Evolutionary conservation across 345 rosid genomes (phyloP).

Genomic region (Moricandia moricandioides): DNA sequence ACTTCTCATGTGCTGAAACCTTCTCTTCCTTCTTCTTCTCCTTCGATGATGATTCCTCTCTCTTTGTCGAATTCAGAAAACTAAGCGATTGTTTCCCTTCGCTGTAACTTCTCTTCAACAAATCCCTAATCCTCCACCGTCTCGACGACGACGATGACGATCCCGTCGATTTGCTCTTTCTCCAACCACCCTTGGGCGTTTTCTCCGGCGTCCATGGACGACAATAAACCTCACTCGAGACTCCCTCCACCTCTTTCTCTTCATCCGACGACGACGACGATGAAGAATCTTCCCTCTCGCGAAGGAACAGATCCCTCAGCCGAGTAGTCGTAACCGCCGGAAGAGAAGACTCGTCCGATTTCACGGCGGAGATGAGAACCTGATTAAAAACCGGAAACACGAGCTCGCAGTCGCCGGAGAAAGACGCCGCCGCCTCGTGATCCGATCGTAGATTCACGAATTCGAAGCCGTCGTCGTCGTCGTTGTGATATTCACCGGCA

Average conservation of each 20-base stretch:
- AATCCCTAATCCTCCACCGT: slow-evolving; percentile 58
- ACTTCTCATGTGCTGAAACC: slow-evolving; percentile 51
- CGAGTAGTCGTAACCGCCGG: slow-evolving; percentile 30
- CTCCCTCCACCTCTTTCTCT: slow-evolving; percentile 34
- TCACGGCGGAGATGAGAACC: neutral
- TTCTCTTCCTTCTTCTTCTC: neutral
- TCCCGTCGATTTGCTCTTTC: slow-evolving; percentile 74
- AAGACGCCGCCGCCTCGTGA: neutral
- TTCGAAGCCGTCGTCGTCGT: slow-evolving; percentile 54
- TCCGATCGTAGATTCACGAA: slow-evolving; percentile 31
- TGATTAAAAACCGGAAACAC: slow-evolving; percentile 56
- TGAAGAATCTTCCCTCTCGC: slow-evolving; percentile 37
- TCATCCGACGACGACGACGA: slow-evolving; percentile 48
- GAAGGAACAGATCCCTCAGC: slow-evolving; percentile 41
- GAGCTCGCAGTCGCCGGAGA: slow-evolving; percentile 20
- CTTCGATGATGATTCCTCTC: neutral
- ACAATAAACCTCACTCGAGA: slow-evolving; percentile 46
- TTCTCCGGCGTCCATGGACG: slow-evolving; percentile 55
- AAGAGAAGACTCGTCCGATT: neutral
- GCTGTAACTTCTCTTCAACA: slow-evolving; percentile 63
- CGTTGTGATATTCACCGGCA: slow-evolving; percentile 9
- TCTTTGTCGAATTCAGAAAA: slow-evolving; percentile 22
- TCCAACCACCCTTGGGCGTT: slow-evolving; percentile 44
- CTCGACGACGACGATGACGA: slow-evolving; percentile 10
- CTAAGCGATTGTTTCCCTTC: slow-evolving; percentile 55